A percentile compares a stretch with the other conserved stretches of the same genome.
Conservation (phyloP, 2,329 filamentous ascomycete genomes). For the Chaetomiaceae sp. region DNA sequence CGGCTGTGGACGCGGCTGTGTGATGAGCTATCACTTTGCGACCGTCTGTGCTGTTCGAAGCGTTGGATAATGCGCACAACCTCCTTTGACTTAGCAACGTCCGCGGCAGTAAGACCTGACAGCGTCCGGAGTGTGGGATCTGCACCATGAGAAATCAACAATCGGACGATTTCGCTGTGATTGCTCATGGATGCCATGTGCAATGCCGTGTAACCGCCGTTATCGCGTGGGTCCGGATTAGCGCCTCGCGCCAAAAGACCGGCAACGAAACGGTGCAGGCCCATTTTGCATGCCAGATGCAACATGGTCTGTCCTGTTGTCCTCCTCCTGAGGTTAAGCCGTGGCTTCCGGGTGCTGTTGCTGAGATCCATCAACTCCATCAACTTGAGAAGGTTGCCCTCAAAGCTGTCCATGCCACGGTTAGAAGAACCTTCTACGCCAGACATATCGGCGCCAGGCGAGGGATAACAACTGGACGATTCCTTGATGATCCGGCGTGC, state of each 20-base stretch:
- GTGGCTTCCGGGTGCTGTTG: conserved; percentile 63
- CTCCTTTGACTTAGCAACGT: conserved; percentile 63
- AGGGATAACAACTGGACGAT: conserved; percentile 33
- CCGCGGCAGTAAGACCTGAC: conserved; percentile 65
- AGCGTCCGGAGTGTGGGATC: conserved; percentile 66
- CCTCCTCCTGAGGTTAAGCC: conserved; percentile 56
- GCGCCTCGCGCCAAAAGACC: conserved; percentile 74
- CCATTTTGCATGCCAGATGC: conserved; percentile 71
- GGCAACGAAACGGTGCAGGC: conserved; percentile 70
- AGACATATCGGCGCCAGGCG: conserved; percentile 35
- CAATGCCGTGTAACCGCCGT: conserved; percentile 75
- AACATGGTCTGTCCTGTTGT: conserved; percentile 75
- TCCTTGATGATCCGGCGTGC: conserved; percentile 54
- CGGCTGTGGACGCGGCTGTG: conserved; percentile 58
- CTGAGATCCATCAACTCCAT: conserved; percentile 77
- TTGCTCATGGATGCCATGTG: conserved; percentile 76
- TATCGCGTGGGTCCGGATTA: conserved; percentile 69
- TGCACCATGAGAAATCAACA: conserved; percentile 68
- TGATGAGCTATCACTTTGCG: conserved; percentile 59
- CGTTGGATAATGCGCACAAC: conserved; percentile 61
- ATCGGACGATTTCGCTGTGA: conserved; percentile 69
- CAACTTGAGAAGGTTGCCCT: conserved; percentile 65
- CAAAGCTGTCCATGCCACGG: conserved; percentile 46
- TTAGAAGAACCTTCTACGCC: conserved; percentile 31
- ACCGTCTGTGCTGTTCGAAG: conserved; percentile 58